Evolutionary conservation across 2,329 filamentous ascomycete species (phyloP), one percentile per base, ranked within the genome.

Genomic region (Teratosphaeria destructans): DNA sequence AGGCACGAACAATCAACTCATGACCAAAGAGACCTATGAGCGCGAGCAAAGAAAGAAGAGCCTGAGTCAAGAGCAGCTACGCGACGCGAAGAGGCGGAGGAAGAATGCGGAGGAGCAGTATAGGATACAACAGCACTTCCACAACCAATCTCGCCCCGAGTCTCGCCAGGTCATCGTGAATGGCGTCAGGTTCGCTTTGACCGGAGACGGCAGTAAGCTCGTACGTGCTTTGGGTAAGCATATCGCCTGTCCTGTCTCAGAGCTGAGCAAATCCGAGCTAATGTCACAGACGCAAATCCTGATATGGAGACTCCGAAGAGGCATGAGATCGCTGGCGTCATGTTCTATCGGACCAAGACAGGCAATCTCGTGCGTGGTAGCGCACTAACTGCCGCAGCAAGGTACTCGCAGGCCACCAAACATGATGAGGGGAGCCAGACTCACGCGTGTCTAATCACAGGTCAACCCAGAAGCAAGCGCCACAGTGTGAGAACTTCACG

Each of bases 271-370:
- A 3, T 39, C 11, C 4, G 23, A 49, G 62, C 68, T 67, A 66
- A 34, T 16, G 32, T 32, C 12, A 26, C 57, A 66, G 64, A 67
- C 61, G 63, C 69, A 55, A 61, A 64, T 57, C 63, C 61, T 11
- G 61, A 60, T 54, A 47, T 56, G 55, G 78, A 81, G 55, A 95
- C 90, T 2, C 91, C 91, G 0, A 94, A 91, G 74, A 82, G 81
- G 63, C 81, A 86, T 49, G 76, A 79, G 5, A 78, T 95, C 62
- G 89, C 87, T 57, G 89, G 90, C 52, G 88, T 95, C 67, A 85
- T 83, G 64, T 96, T 95, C 71, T 82, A 90, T 68, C 84, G 91
- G 65, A 95, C 89, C 74, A 95, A 93, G 72, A 88, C 87, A 66
- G 91, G 91, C 62, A 96, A 95, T 67, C 82, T 96, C 29, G 87